phyloP scores from a whole-genome alignment of 179 eudicot genomes.

The Beta corolliflora region DNA sequence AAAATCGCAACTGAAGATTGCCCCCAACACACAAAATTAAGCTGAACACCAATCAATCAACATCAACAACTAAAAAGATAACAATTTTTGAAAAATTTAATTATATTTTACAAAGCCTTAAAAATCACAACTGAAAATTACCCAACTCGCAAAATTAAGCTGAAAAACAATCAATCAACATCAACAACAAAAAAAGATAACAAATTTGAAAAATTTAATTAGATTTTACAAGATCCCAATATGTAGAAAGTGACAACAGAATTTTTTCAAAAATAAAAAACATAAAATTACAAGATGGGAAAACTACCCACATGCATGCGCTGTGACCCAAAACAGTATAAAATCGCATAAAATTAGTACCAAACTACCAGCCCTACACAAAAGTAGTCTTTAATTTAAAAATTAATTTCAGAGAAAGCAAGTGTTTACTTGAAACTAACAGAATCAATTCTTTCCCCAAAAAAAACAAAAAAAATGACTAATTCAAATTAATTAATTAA shows the following conservation, averaged over 20 bases:
- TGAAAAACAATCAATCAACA: not conserved
- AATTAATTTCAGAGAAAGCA: not conserved
- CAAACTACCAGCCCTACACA: not conserved
- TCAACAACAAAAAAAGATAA: not conserved
- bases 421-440: no score
- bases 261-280: not conserved
- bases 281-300: not conserved
- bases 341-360: not conserved
- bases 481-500: not conserved
- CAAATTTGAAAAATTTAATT: not conserved
- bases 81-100: no score
- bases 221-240: constrained; percentile 4
- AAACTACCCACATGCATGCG: constrained; percentile 2
- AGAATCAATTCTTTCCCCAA: no score
- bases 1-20: no score
- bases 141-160: no score
- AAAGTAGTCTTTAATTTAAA: not conserved
- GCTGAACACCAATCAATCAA: no score
- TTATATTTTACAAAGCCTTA: no score
- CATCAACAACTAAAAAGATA: no score
- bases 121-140: no score
- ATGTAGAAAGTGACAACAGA: not conserved
- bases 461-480: not conserved
- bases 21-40: no score
- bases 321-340: not conserved